Percentiles rank a stretch among this genome's conserved stretches.
Conservation (phyloP, 2,329 filamentous ascomycete species). For the Trichophyton benhamiae region DNA sequence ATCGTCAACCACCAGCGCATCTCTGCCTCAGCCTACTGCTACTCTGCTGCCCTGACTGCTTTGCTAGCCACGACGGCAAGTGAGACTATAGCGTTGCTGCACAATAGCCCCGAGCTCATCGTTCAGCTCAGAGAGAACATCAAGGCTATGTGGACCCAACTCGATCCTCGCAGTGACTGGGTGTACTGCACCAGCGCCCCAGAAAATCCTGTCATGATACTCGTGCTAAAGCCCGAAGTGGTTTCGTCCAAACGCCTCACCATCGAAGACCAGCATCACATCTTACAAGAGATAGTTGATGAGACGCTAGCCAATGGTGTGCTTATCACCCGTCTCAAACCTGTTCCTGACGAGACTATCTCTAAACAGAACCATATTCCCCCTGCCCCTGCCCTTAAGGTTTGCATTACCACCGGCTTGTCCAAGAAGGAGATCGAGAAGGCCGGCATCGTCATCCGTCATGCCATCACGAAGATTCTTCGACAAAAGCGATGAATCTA, state of each 20-base stretch:
- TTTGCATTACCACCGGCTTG: constrained; percentile 77
- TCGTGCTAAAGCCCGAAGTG: constrained; percentile 73
- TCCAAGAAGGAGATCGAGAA: constrained; percentile 94
- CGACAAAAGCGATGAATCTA: constrained; percentile 30
- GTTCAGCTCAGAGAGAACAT: constrained; percentile 73
- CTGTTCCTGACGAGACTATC: constrained; percentile 53
- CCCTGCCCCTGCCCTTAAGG: constrained; percentile 71
- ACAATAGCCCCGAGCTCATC: constrained; percentile 74
- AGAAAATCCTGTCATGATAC: constrained; percentile 78
- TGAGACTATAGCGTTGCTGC: constrained; percentile 74
- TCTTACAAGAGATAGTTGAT: constrained; percentile 87
- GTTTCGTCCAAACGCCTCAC: constrained; percentile 56
- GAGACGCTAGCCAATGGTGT: constrained; percentile 83
- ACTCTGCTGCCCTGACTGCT: constrained; percentile 85
- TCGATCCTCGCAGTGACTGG: constrained; percentile 92
- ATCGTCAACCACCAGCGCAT: constrained; percentile 95
- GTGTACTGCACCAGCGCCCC: constrained; percentile 64
- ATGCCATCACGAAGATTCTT: constrained; percentile 90
- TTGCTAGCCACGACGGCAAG: constrained; percentile 92
- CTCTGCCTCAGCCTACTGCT: constrained; percentile 83
- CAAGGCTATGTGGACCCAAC: constrained; percentile 67
- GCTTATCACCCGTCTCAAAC: constrained; percentile 76
- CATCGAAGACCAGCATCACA: constrained; percentile 64
- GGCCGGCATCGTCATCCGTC: constrained; percentile 72
- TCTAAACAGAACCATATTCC: constrained; percentile 58